phyloP scores from a whole-genome alignment of 192 early-diverging fungal genomes.

The Coemansia sp. region DNA sequence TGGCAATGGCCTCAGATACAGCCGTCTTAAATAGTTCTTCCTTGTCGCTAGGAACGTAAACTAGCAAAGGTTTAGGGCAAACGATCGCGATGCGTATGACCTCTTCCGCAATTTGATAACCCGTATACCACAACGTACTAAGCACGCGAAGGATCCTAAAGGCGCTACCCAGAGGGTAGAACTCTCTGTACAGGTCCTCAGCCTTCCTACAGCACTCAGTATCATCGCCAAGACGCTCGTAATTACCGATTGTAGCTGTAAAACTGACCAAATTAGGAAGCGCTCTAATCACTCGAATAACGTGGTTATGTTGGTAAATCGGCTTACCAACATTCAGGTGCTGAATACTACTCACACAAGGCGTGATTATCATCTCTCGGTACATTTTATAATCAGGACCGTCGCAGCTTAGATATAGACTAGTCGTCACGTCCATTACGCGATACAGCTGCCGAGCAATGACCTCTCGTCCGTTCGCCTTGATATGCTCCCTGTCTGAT shows the following conservation, averaged over 20 bases:
- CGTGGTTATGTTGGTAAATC: no score
- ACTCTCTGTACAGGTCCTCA: background rate
- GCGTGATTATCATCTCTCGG: background rate
- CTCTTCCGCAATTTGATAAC: background rate
- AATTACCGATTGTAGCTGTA: background rate
- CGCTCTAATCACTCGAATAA: background rate
- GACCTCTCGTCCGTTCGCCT: background rate
- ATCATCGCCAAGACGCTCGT: background rate
- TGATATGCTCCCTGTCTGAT: background rate
- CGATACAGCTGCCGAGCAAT: background rate
- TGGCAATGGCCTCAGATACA: background rate
- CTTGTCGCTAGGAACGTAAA: background rate
- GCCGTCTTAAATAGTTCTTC: background rate
- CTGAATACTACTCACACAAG: background rate
- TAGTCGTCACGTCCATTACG: background rate
- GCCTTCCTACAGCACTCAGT: background rate
- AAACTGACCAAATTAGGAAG: slow-evolving; percentile 3
- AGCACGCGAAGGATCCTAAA: background rate
- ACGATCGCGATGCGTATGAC: background rate
- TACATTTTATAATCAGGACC: background rate
- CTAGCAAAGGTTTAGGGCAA: background rate
- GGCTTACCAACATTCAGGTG: background rate
- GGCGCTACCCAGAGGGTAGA: background rate
- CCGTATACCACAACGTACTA: background rate
- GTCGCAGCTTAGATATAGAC: background rate